A percentile compares a stretch with the other conserved stretches of the same genome.
These are phyloP conservation scores for Casuarina cunninghamiana DNA, from an alignment of 306 rosid genomes.

Conservation along the genomic window DNA sequence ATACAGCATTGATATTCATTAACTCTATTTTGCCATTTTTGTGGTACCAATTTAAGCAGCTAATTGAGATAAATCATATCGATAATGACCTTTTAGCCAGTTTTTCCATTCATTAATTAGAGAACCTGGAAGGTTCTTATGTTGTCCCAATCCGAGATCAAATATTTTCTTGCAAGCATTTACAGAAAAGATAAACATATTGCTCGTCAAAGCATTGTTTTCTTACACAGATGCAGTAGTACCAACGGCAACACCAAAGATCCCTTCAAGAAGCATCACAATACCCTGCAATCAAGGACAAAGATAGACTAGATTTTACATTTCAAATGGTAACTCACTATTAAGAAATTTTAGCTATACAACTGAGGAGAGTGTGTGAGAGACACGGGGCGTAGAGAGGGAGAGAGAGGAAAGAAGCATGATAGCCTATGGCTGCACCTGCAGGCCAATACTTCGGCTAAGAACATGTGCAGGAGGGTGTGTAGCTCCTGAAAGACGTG, in stretches of 20 bases:
- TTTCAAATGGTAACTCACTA: slow-evolving; percentile 11
- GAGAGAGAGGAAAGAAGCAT: background rate
- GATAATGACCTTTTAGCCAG: too few species aligned
- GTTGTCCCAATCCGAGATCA: too few species aligned
- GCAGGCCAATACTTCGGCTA: slow-evolving; percentile 83
- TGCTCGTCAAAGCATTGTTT: slow-evolving; percentile 14
- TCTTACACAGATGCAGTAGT: slow-evolving; percentile 93
- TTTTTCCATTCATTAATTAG: too few species aligned
- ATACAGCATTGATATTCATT: too few species aligned
- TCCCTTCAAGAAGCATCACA: slow-evolving; percentile 76
- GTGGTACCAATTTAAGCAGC: too few species aligned
- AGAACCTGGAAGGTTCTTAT: too few species aligned
- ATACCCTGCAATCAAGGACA: slow-evolving; percentile 60
- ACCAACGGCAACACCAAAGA: slow-evolving; percentile 79
- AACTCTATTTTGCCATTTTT: too few species aligned
- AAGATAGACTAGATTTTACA: slow-evolving; percentile 20
- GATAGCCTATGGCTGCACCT: slow-evolving; percentile 43
- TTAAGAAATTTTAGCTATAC: background rate
- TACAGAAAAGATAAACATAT: background rate
- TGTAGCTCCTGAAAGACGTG: slow-evolving; percentile 97
- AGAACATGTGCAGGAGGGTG: slow-evolving; percentile 84
- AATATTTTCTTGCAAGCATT: too few species aligned
- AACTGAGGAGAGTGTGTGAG: too few species aligned
- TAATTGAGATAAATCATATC: too few species aligned
- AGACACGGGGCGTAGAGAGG: too few species aligned